Conservation (phyloP, 1,284 basidiomycete genomes). For the Sporisorium exsertum region DNA sequence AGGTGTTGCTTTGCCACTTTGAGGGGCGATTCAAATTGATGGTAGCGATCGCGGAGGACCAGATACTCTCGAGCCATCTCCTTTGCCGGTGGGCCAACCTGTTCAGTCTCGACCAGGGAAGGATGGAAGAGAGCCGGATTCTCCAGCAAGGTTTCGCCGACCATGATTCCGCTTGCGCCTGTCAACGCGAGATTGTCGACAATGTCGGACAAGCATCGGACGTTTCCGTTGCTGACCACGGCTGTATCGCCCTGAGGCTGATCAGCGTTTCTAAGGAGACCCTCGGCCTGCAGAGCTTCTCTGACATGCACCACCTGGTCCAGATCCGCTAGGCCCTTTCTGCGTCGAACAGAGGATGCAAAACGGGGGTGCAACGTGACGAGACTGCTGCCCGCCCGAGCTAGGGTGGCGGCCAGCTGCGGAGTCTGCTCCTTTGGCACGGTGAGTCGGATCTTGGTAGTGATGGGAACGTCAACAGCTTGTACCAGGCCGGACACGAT, state of each 20-base stretch:
- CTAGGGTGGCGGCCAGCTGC: constrained; percentile 74
- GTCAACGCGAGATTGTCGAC: constrained; percentile 74
- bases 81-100: not conserved
- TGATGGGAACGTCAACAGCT: constrained; percentile 73
- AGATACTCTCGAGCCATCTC: constrained; percentile 35
- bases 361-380: constrained; percentile 79
- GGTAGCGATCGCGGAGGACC: constrained; percentile 16
- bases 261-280: constrained; percentile 37
- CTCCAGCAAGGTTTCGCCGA: constrained; percentile 78
- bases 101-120: not conserved
- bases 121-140: constrained; percentile 72
- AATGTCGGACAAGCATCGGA: constrained; percentile 75
- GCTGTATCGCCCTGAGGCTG: constrained; percentile 71
- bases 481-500: constrained; percentile 73
- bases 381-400: constrained; percentile 76
- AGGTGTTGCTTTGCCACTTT: constrained; percentile 44
- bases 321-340: constrained; percentile 78
- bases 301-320: constrained; percentile 75
- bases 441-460: constrained; percentile 74
- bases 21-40: constrained; percentile 26
- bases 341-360: constrained; percentile 76
- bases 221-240: constrained; percentile 82
- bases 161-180: constrained; percentile 80
- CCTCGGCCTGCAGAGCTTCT: constrained; percentile 61
- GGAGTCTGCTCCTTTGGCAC: constrained; percentile 74